These are phyloP conservation scores for Prorocentrum cordatum DNA, from an alignment of 169 alveolate species.

Conservation along the genomic window DNA sequence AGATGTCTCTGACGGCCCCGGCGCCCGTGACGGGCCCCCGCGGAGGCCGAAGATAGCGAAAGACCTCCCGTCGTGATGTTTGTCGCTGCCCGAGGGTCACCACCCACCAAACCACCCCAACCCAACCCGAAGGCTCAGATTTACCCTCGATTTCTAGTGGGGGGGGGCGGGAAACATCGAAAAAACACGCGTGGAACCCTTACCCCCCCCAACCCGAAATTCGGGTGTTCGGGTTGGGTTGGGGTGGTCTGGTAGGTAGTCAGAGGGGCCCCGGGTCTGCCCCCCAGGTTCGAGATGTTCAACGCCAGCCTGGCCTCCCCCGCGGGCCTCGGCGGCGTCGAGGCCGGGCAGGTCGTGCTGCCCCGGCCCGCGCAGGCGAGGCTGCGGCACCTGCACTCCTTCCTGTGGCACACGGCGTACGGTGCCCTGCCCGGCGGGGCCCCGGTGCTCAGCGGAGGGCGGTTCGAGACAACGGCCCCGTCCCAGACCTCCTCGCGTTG, in stretches of 20 bases:
- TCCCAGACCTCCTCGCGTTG: no score
- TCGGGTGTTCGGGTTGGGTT: not conserved
- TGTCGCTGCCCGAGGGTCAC: no score
- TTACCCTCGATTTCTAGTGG: no score
- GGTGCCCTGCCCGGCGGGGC: constrained; percentile 33
- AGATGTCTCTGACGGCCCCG: no score
- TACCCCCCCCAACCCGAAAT: not conserved
- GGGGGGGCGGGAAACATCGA: not conserved
- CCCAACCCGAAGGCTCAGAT: no score
- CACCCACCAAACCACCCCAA: no score
- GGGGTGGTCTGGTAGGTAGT: not conserved
- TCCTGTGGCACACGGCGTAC: constrained; percentile 34
- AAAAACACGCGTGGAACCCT: not conserved
- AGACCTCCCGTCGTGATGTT: no score
- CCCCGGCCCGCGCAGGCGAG: not conserved
- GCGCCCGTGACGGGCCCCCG: no score
- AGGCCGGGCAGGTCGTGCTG: not conserved
- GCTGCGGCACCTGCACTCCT: constrained; percentile 28
- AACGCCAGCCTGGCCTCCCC: not conserved
- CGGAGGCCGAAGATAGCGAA: no score
- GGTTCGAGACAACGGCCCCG: no score
- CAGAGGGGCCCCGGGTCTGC: no score
- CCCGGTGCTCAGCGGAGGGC: no score
- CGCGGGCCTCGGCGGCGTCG: not conserved
- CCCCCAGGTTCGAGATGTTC: constrained; percentile 60